A percentile compares a stretch with the other conserved stretches of the same genome.
Evolutionary conservation across 768 basidiomycete species (phyloP).

Genomic region (Trametes maxima): DNA sequence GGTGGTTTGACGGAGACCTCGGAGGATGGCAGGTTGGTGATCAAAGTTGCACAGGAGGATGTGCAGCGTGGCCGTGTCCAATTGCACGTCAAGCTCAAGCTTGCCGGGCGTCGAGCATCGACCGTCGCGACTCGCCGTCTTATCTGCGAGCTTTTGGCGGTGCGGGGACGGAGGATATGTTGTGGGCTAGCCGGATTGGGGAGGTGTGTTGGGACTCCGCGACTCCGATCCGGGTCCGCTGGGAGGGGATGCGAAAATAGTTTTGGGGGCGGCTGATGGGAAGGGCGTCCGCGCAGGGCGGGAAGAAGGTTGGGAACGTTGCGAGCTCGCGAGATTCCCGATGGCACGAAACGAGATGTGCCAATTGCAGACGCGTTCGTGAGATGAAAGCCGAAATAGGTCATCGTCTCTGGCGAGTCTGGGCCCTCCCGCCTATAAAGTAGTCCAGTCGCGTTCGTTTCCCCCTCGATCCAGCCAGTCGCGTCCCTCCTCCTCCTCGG

Average conservation of each 20-base stretch:
- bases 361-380: conserved; percentile 10
- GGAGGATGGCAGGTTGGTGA: conserved; percentile 7
- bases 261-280: conserved; percentile 6
- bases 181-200: conserved; percentile 8
- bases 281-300: conserved; percentile 6
- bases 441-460: conserved; percentile 27
- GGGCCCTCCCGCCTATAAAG: conserved; percentile 33
- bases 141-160: conserved; percentile 13
- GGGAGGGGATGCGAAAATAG: background rate
- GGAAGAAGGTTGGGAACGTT: conserved; percentile 13
- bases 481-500: conserved; percentile 3
- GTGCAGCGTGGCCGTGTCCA: conserved; percentile 5
- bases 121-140: background rate
- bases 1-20: conserved; percentile 1
- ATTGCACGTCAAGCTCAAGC: background rate
- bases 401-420: conserved; percentile 21
- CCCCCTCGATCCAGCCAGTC: conserved; percentile 19
- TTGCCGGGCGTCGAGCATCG: no score
- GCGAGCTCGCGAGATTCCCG: conserved; percentile 12
- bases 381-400: conserved; percentile 24
- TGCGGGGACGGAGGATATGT: background rate
- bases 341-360: conserved; percentile 18
- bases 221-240: conserved; percentile 15
- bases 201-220: conserved; percentile 11
- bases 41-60: conserved; percentile 11